These are phyloP conservation scores for Diaporthe citrichinensis DNA, from an alignment of 2,329 filamentous ascomycete genomes.

Conservation along the genomic window DNA sequence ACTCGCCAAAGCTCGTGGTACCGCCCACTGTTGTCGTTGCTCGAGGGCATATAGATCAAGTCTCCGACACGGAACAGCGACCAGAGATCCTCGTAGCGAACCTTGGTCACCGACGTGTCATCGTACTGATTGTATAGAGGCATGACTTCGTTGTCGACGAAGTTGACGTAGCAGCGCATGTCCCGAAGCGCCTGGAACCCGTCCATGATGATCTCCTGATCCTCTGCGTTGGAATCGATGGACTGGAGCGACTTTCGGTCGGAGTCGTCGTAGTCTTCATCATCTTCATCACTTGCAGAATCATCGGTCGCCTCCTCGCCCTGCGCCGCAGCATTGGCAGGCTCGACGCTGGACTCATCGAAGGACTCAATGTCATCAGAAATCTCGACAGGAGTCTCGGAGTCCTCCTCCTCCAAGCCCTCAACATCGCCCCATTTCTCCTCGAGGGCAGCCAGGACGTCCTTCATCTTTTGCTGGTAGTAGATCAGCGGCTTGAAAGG, in stretches of 20 bases:
- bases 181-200: conserved; percentile 13
- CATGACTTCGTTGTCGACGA: conserved; percentile 22
- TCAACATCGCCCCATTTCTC: conserved; percentile 27
- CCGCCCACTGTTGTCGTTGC: conserved; percentile 31
- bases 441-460: conserved; percentile 1
- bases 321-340: neutral
- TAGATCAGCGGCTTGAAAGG: conserved; percentile 24
- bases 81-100: conserved; percentile 38
- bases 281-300: neutral
- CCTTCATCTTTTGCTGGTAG: conserved; percentile 24
- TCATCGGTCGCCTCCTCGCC: neutral
- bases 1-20: conserved; percentile 34
- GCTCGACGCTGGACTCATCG: neutral
- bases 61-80: conserved; percentile 33
- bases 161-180: conserved; percentile 37
- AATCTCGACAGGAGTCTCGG: neutral
- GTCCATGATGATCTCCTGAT: conserved; percentile 22
- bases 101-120: neutral
- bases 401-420: conserved; percentile 48
- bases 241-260: conserved; percentile 22
- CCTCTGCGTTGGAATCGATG: conserved; percentile 22
- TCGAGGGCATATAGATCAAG: conserved; percentile 32
- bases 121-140: conserved; percentile 24
- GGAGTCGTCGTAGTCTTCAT: conserved; percentile 10
- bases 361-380: conserved; percentile 1